phyloP scores from a whole-genome alignment of 2,329 filamentous ascomycete species.

The Lachnellula arida region DNA sequence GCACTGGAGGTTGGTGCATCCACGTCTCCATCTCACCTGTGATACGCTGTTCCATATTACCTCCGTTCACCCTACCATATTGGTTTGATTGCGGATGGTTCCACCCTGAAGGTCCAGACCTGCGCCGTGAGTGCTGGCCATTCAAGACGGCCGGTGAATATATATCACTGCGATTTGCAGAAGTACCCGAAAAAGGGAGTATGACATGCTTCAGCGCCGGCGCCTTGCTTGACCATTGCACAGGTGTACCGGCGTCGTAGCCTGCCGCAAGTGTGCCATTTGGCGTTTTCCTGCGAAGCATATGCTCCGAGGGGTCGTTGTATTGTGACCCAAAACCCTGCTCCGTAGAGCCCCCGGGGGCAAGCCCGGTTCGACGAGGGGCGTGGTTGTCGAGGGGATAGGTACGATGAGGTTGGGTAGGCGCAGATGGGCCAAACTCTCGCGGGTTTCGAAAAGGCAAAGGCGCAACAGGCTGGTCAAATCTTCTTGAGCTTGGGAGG shows the following conservation, averaged over 20 bases:
- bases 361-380: conserved; percentile 12
- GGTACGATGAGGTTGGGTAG: conserved; percentile 20
- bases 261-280: conserved; percentile 89
- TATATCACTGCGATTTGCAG: conserved; percentile 8
- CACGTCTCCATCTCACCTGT: conserved; percentile 16
- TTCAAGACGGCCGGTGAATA: conserved; percentile 7
- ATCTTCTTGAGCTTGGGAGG: conserved; percentile 16
- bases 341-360: conserved; percentile 6
- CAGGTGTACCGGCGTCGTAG: conserved; percentile 73
- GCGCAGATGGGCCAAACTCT: conserved; percentile 17
- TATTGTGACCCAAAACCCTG: conserved; percentile 22
- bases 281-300: conserved; percentile 85
- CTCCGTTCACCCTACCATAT: conserved; percentile 5
- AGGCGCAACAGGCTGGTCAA: conserved; percentile 18
- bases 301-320: conserved; percentile 56
- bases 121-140: conserved; percentile 15
- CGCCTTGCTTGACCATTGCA: conserved; percentile 66
- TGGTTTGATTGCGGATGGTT: conserved; percentile 24
- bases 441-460: conserved; percentile 29
- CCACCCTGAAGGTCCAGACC: conserved; percentile 20
- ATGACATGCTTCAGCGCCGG: conserved; percentile 81
- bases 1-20: conserved; percentile 21
- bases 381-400: conserved; percentile 26
- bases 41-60: conserved; percentile 7
- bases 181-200: conserved; percentile 50